Evolutionary conservation across 2,329 filamentous ascomycete species (phyloP), one percentile per base, ranked within the genome.

Genomic region (Magnaporthiopsis rhizophila): DNA sequence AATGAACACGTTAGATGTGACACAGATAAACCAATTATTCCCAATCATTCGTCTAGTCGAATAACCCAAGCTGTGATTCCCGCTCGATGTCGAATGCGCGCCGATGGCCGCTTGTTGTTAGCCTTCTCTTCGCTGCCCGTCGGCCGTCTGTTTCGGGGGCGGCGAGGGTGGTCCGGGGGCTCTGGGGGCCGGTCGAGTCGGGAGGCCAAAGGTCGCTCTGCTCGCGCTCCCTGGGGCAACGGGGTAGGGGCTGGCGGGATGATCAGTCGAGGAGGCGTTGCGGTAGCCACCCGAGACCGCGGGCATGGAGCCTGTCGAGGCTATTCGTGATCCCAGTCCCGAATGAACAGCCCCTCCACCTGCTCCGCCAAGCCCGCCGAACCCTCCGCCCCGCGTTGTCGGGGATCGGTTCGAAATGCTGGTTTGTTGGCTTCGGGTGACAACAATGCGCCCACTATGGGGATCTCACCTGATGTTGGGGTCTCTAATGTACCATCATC

Each of bases 381-480:
- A 71, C 66, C 69, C 69, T 71, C 70, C 64, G 59, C 83, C 81
- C 66, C 80, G 80, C 68, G 82, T 77, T 66, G 81, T 80, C 53
- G 83, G 81, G 56, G 83, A 84, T 69, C 82, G 80, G 70, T 76
- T 80, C 67, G 79, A 75, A 68, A 75, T 69, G 66, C 79, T 78
- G 63, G 72, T 72, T 69, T 76, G 74, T 68, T 79, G 77, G 68
- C 82, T 69, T 79, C 79, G 64, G 84, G 84, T 56, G 83, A 83
- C 67, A 82, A 75, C 69, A 86, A 83, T 65, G 80, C 81, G 38
- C 83, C 83, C 62, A 80, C 83, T 66, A 91, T 86, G 56, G 87
- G 87, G 65, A 91, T 91, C 69, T 91, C 87, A 65, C 87, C 88
- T 64, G 88, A 89, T 13, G 87, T 89, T 38, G 89, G 88, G 24